Evolutionary conservation across 805 yeast genomes (phyloP), one percentile per base, ranked within the genome.

Genomic region (Priceomyces castillae): DNA sequence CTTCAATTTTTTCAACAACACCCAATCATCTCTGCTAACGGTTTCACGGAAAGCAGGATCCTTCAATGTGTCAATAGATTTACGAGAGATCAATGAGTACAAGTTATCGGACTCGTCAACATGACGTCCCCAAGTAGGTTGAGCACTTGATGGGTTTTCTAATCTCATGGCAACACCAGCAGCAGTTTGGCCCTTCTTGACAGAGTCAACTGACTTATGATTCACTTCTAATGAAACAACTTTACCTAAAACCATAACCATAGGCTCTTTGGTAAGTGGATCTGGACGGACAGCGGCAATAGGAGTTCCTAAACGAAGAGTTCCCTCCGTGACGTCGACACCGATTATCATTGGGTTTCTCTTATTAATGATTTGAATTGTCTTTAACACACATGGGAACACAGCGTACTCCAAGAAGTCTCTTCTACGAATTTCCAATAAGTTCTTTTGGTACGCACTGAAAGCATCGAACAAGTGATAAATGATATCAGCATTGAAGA

Each of bases 261-360:
- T 82, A 48, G 78, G 79, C 61, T 82, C 82, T 51, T 87, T 86
- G 0, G 97, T 88, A 14, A 75, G 76, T 34, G 97, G 96, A 62
- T 92, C 97, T 34, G 74, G 71, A 65, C 89, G 90, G 37, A 94
- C 97, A 20, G 92, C 90, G 73, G 96, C 85, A 47, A 94, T 88
- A 49, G 99, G 99, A 4, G 99, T 90, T 46, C 99, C 99, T 34
- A 86, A 67, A 49, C 90, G 81, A 34, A 94, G 77, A 37, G 85
- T 74, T 59, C 99, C 99, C 62, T 94, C 98, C 36, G 80, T 66
- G 47, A 94, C 96, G 63, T 94, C 99, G 46, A 94, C 98, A 81
- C 99, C 99, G 61, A 94, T 87, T 61, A 94, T 90, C 98, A 94
- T 94, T 49, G 99, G 99, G 66, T 90, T 89, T 71, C 99, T 87